A percentile compares a stretch with the other conserved stretches of the same genome.
Conservation (phyloP, 305 asterid species). For the Ilex paraguariensis region DNA sequence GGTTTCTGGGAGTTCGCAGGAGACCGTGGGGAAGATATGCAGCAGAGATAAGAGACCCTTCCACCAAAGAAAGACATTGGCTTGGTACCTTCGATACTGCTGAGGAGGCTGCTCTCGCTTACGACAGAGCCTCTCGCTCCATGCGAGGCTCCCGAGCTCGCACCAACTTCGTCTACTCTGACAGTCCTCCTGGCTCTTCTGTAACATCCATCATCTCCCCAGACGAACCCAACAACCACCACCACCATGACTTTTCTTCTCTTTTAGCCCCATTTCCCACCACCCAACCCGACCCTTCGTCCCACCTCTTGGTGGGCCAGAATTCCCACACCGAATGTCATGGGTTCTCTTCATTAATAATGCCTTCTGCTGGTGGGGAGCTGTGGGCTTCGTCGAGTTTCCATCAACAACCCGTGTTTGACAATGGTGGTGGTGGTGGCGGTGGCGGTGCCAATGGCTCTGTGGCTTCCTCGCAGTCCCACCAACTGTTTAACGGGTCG, state of each 20-base stretch:
- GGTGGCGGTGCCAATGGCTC: too few relatives aligned
- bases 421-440: not conserved
- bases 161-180: conserved; percentile 13
- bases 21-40: not conserved
- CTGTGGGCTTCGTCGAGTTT: not conserved
- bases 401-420: not conserved
- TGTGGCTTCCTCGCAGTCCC: not conserved
- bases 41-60: not conserved
- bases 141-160: conserved; percentile 15
- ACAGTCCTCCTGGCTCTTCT: conserved; percentile 10
- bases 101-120: conserved; percentile 15
- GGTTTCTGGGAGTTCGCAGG: too few relatives aligned
- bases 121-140: conserved; percentile 12
- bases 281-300: not conserved
- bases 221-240: not conserved
- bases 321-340: too few relatives aligned
- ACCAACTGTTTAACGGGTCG: not conserved
- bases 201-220: conserved; percentile 8
- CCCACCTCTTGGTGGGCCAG: not conserved
- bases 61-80: too few relatives aligned
- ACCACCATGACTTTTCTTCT: not conserved
- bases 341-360: too few relatives aligned
- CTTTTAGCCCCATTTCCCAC: not conserved
- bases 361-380: too few relatives aligned
- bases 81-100: not conserved